These are phyloP conservation scores for Sordariomycetes sp. DNA, from an alignment of 2,329 filamentous ascomycete species.

Conservation along the genomic window DNA sequence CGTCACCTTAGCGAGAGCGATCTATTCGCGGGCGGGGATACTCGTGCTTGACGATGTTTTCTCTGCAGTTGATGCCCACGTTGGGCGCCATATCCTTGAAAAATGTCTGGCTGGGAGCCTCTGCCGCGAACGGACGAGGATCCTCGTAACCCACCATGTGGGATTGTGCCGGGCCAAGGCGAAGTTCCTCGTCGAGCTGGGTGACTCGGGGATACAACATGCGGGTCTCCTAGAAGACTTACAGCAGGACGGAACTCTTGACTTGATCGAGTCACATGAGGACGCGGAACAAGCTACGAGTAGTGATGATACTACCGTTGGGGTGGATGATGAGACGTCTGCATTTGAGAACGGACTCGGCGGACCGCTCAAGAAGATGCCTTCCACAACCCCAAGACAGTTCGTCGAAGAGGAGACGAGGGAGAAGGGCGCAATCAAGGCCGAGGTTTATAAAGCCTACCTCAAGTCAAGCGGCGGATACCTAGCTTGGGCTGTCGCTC, in stretches of 20 bases:
- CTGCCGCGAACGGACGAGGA: constrained; percentile 58
- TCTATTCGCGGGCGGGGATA: constrained; percentile 67
- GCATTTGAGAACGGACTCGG: constrained; percentile 25
- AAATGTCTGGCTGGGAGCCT: constrained; percentile 63
- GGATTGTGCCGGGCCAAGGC: constrained; percentile 50
- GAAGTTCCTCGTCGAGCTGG: constrained; percentile 65
- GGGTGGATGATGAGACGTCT: constrained; percentile 7
- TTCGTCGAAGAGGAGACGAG: constrained; percentile 69
- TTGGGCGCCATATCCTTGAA: constrained; percentile 69
- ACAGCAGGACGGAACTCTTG: constrained; percentile 42
- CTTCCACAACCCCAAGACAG: constrained; percentile 47
- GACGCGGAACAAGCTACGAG: constrained; percentile 19
- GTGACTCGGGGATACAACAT: constrained; percentile 54
- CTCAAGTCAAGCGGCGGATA: constrained; percentile 55
- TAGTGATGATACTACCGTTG: neutral
- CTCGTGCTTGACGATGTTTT: constrained; percentile 71
- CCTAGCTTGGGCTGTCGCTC: constrained; percentile 45
- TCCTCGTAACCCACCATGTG: constrained; percentile 49
- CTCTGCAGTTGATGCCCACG: constrained; percentile 71
- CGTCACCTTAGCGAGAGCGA: constrained; percentile 68
- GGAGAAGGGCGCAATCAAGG: constrained; percentile 59
- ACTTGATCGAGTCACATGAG: constrained; percentile 47
- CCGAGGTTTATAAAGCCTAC: constrained; percentile 57
- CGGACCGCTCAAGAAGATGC: constrained; percentile 36
- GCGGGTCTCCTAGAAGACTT: constrained; percentile 57